phyloP scores from a whole-genome alignment of 441 rosid genomes.

The Euphorbia schlechtendalii region DNA sequence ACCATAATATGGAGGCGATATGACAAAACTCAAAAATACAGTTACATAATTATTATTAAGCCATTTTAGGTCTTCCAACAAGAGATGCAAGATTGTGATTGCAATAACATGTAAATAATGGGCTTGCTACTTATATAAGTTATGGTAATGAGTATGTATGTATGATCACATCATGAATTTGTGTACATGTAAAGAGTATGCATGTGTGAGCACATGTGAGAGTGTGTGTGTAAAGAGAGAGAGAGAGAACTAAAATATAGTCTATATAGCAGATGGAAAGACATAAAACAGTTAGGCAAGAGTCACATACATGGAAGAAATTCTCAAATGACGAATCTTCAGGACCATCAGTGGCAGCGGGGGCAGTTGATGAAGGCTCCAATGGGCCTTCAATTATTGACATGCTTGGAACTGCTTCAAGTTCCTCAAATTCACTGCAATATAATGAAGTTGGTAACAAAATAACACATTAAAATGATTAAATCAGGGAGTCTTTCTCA shows the following conservation, averaged over 20 bases:
- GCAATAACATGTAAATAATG: neutral
- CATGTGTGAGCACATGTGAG: neutral
- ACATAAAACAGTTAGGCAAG: neutral
- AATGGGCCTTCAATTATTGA: conserved; percentile 53
- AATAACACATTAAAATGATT: neutral
- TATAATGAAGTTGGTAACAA: neutral
- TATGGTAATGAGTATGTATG: neutral
- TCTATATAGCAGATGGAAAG: neutral
- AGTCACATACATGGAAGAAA: conserved; percentile 48
- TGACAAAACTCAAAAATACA: too few relatives aligned
- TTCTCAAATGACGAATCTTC: conserved; percentile 52
- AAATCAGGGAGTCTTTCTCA: conserved; percentile 1
- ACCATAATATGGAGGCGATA: neutral
- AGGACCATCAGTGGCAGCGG: conserved; percentile 32
- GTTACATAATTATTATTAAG: neutral
- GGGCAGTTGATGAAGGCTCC: conserved; percentile 43
- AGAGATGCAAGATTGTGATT: neutral
- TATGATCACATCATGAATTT: neutral
- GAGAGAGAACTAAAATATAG: neutral
- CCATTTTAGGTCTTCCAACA: neutral
- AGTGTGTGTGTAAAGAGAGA: too few relatives aligned
- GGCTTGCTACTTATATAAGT: too few relatives aligned
- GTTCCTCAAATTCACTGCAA: conserved; percentile 67
- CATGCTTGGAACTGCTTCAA: conserved; percentile 56
- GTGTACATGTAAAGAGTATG: too few relatives aligned